Evolutionary conservation across 306 rosid species (phyloP).

Genomic region (Oemleria cerasiformis): DNA sequence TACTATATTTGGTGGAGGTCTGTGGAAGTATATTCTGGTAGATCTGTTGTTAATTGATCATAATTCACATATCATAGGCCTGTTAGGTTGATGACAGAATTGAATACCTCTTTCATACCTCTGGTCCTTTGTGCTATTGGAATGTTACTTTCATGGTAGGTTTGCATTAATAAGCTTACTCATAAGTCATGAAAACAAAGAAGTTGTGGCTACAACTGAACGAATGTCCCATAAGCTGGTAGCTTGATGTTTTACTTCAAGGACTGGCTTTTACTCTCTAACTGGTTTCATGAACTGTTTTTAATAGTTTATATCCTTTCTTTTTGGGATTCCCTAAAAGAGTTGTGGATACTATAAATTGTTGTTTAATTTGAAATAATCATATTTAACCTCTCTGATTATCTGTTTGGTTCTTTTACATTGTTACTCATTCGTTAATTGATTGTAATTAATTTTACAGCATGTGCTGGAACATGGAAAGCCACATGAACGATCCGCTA

Average conservation of each 20-base stretch:
- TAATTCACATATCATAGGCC: neutral
- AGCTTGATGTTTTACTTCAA: neutral
- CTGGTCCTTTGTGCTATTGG: neutral
- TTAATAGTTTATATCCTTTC: neutral
- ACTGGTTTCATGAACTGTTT: neutral
- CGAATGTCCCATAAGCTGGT: neutral
- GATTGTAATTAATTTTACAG: conserved; percentile 23
- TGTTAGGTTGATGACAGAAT: conserved; percentile 2
- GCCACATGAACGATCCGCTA: conserved; percentile 74
- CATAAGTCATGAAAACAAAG: neutral
- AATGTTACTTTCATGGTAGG: neutral
- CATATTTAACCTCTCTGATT: neutral
- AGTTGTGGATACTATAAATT: neutral
- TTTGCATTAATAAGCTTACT: neutral
- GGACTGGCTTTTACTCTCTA: neutral
- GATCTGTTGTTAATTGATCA: neutral
- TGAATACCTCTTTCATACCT: neutral
- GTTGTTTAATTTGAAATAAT: neutral
- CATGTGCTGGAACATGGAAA: conserved; percentile 95
- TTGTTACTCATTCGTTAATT: conserved; percentile 8
- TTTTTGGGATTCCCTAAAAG: neutral
- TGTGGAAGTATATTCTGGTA: neutral
- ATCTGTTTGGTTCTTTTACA: neutral
- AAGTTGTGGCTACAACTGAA: neutral
- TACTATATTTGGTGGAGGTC: neutral